A percentile compares a stretch with the other conserved stretches of the same genome.
Evolutionary conservation across 2,329 filamentous ascomycete species (phyloP).

Genomic region (Neonectria coccinea): DNA sequence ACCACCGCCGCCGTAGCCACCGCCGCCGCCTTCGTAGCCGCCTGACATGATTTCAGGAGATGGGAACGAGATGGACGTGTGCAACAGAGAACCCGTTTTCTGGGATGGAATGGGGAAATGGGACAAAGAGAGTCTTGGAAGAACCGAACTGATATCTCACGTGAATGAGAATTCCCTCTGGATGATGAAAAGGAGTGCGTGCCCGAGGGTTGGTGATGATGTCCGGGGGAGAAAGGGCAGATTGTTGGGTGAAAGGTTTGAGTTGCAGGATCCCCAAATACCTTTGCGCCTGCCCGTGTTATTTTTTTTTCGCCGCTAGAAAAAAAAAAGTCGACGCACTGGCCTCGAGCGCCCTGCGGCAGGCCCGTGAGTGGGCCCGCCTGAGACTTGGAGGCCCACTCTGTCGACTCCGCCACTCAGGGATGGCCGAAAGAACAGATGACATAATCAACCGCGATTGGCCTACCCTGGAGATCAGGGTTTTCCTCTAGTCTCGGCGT

Average conservation of each 20-base stretch:
- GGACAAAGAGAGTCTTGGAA: conserved; percentile 38
- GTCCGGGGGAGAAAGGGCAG: conserved; percentile 36
- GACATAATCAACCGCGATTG: conserved; percentile 21
- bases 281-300: conserved; percentile 40
- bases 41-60: conserved; percentile 58
- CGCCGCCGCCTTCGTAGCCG: conserved; percentile 46
- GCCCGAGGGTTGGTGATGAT: conserved; percentile 45
- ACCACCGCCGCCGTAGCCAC: conserved; percentile 40
- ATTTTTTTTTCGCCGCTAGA: conserved; percentile 46
- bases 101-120: conserved; percentile 21
- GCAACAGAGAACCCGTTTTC: conserved; percentile 30
- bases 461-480: conserved; percentile 15
- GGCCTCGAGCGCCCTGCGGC: conserved; percentile 37
- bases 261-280: conserved; percentile 32
- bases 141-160: conserved; percentile 37
- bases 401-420: conserved; percentile 15
- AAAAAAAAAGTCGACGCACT: conserved; percentile 41
- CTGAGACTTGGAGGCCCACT: conserved; percentile 28
- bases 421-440: conserved; percentile 6
- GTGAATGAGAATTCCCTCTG: conserved; percentile 38
- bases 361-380: conserved; percentile 34
- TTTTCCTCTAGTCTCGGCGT: conserved; percentile 4
- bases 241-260: conserved; percentile 45
- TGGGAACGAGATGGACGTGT: conserved; percentile 31
- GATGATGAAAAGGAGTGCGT: conserved; percentile 47